Evolutionary conservation across 2,329 filamentous ascomycete genomes (phyloP), one percentile per base, ranked within the genome.

Genomic region (Claviceps sp.): DNA sequence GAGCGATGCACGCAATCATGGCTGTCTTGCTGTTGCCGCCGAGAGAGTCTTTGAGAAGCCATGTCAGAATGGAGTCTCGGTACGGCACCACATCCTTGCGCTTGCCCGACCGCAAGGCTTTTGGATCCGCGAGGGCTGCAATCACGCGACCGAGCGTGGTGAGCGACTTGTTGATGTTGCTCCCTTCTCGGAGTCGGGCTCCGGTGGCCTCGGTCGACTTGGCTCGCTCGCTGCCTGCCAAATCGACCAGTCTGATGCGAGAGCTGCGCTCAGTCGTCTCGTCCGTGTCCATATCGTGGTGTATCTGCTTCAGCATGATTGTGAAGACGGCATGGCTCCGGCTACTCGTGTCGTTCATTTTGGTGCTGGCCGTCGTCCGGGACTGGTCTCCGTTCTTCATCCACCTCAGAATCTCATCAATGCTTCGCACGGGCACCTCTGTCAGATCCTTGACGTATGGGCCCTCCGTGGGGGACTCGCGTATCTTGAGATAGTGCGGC

Each of bases 261-360:
- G 90, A 93, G 60, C 87, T 87, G 57, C 93, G 83, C 68, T 98
- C 93, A 14, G 94, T 97, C 1, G 91, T 97, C 71, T 95, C 90
- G 66, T 98, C 93, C n/a, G 89, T 94, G 50, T 89, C 85, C 71
- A 96, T 85, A 61, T 96, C 91, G 69, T 97, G 91, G 64, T 96
- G 90, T 58, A 98, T 98, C 68, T 97, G 93, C 71, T 95, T 96
- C 54, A 98, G 77, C 72, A 95, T 93, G 60, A 98, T 93, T 30
- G 93, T 98, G 68, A 98, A 98, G 53, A 98, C 93, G 7, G 93
- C 89, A 64, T 98, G 93, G 57, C 89, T 95, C 66, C 93, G 87
- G 56, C 89, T 95, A 51, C 89, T 95, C 2, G 91, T 97, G 68
- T 98, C 93, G 69, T 98, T 98, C 93, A 98, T 98, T 72, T 96